Conservation (phyloP, 139 green algal genomes). For the Asterochloris sp. region DNA sequence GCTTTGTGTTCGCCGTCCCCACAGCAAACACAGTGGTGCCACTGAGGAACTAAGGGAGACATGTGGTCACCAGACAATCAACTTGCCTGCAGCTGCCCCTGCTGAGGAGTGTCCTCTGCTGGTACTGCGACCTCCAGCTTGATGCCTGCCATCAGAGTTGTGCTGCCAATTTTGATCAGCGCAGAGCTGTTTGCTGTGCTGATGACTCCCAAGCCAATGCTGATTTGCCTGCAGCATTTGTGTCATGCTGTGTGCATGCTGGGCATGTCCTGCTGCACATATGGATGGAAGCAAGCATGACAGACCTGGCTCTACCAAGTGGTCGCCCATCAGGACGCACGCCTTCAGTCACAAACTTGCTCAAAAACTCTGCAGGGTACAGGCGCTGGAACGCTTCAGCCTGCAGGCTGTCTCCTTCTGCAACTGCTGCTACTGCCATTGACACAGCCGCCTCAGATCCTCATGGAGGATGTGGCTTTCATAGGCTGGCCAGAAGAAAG, state of each 20-base stretch:
- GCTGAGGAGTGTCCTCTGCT: slow-evolving; percentile 30
- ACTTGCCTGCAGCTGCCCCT: slow-evolving; percentile 41
- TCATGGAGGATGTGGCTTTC: too few species aligned
- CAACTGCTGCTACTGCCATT: slow-evolving; percentile 2
- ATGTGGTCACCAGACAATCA: background rate
- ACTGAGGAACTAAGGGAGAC: background rate
- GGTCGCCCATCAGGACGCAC: slow-evolving; percentile 66
- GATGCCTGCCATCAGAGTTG: slow-evolving; percentile 63
- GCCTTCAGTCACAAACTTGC: slow-evolving; percentile 50
- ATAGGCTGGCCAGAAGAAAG: too few species aligned
- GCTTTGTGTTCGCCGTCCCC: too few species aligned
- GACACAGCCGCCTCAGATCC: background rate
- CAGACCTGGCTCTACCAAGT: slow-evolving; percentile 31
- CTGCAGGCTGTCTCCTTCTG: slow-evolving; percentile 25
- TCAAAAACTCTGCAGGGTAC: slow-evolving; percentile 71
- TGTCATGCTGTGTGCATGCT: too few species aligned
- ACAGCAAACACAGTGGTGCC: too few species aligned
- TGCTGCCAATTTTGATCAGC: slow-evolving; percentile 62
- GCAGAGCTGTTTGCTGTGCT: slow-evolving; percentile 61
- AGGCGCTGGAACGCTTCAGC: slow-evolving; percentile 64
- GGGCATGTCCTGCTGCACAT: too few species aligned
- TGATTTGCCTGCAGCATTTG: slow-evolving; percentile 32
- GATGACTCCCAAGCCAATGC: slow-evolving; percentile 52
- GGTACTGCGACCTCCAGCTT: slow-evolving; percentile 50
- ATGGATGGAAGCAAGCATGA: background rate